These are phyloP conservation scores for Rhodotorula sp. DNA, from an alignment of 1,284 basidiomycete genomes.

Conservation along the genomic window DNA sequence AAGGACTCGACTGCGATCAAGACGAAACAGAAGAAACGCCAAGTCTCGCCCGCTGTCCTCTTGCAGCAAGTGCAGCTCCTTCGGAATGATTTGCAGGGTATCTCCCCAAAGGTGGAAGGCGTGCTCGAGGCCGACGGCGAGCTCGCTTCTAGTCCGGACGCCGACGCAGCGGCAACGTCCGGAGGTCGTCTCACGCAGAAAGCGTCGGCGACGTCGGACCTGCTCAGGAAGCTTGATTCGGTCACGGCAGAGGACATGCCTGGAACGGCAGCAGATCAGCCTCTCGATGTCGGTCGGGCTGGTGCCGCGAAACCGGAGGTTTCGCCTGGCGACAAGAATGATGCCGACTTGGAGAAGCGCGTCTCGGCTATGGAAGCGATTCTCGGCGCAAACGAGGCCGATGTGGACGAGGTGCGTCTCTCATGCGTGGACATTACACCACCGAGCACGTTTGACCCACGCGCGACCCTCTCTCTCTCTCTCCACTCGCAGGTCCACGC, in stretches of 20 bases:
- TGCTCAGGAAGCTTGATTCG: slow-evolving; percentile 12
- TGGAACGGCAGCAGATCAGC: not conserved
- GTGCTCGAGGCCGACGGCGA: slow-evolving; percentile 23
- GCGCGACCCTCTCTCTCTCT: too few species aligned
- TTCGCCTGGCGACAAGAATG: not conserved
- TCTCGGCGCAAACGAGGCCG: slow-evolving; percentile 59
- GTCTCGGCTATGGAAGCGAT: slow-evolving; percentile 75
- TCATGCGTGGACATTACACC: slow-evolving; percentile 40
- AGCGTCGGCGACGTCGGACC: slow-evolving; percentile 9
- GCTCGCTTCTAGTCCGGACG: not conserved
- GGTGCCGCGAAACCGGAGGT: too few species aligned
- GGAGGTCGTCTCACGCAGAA: slow-evolving; percentile 11
- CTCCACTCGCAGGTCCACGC: slow-evolving; percentile 45
- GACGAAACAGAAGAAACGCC: slow-evolving; percentile 44
- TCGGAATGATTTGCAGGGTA: slow-evolving; percentile 23
- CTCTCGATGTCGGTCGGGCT: not conserved
- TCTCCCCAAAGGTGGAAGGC: slow-evolving; percentile 13
- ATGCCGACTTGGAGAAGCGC: slow-evolving; percentile 51
- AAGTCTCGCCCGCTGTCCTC: slow-evolving; percentile 42
- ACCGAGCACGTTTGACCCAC: not conserved
- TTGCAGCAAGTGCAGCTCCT: slow-evolving; percentile 41
- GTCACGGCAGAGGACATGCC: not conserved
- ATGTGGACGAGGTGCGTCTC: slow-evolving; percentile 41
- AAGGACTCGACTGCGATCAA: slow-evolving; percentile 22
- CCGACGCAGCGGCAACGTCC: not conserved